Base-by-base conservation (phyloP, 2,329 filamentous ascomycete species). In the Capronia coronata region DNA sequence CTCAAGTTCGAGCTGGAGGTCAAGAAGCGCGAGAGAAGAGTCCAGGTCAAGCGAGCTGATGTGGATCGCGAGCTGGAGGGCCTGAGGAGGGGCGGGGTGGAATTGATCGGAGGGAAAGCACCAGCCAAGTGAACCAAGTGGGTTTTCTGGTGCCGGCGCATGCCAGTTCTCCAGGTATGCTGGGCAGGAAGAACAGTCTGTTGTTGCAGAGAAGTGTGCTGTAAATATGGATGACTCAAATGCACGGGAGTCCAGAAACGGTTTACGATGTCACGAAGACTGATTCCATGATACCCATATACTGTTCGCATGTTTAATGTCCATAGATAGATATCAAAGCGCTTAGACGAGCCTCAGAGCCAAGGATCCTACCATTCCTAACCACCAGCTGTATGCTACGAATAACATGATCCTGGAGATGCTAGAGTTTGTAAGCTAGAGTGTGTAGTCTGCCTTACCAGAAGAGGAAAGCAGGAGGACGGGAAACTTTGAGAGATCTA, bases 1-100 rank as follows among this genome's bases (percentile, higher is more conserved):
- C 65, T 67, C 25, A 63, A 68, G 2, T 79, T 80, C 53, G 80
- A 83, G 59, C 60, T 67, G 2, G 74, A 81, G 57, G 67, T 83
- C 32, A 72, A 71, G 52, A 65, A 70, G 49, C 71, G 79, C n/a
- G 69, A 82, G 59, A 66, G 72, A 6, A 59, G 66, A 34, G 72
- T 82, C 2, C 65, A 71, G 47, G 70, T 69, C 47, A 76, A 77
- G 57, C 71, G 70, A 38, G 62, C 64, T 13, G 65, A 74, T 16
- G 70, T 80, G 3, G 68, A 75, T 29, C 63, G 64, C n/a, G 74
- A 76, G 23, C 62, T 80, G 56, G 64, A 64, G 7, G 72, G 67
- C 52, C 79, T 83, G 75, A 76, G 73, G 62, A 66, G 67, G 30
- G 75, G 73, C 34, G 80, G 80, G 3, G 67, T 69, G 16, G 71